These are phyloP conservation scores for Piromyces finnis DNA, from an alignment of 192 early-diverging fungal species.

Conservation along the genomic window DNA sequence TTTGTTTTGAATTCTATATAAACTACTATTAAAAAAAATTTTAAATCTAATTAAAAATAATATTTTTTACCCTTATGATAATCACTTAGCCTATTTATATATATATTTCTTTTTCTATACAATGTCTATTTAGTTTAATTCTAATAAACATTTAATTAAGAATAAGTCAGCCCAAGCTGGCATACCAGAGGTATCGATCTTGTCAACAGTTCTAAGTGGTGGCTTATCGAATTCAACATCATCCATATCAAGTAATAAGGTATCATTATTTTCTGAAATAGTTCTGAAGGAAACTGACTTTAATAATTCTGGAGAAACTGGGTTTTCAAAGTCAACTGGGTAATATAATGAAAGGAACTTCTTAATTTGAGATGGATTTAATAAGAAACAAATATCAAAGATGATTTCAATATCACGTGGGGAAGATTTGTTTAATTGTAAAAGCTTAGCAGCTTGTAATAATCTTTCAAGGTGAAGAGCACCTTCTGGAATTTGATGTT, in stretches of 20 bases:
- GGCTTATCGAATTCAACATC: not conserved
- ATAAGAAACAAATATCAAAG: conserved; percentile 94
- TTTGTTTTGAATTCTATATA: too few relatives aligned
- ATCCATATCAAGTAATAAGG: not conserved
- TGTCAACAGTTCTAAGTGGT: not conserved
- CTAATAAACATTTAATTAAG: too few relatives aligned
- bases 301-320: conserved; percentile 19
- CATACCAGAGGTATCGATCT: too few relatives aligned
- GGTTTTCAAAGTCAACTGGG: conserved; percentile 88
- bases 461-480: conserved; percentile 82
- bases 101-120: too few relatives aligned
- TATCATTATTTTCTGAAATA: not conserved
- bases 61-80: too few relatives aligned
- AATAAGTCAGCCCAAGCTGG: too few relatives aligned
- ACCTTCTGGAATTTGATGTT: conserved; percentile 77
- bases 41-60: too few relatives aligned
- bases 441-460: conserved; percentile 87
- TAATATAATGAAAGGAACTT: conserved; percentile 93
- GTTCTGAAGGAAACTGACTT: not conserved
- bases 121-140: too few relatives aligned
- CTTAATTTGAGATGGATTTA: conserved; percentile 93
- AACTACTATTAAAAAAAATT: too few relatives aligned
- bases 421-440: conserved; percentile 84
- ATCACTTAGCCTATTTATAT: too few relatives aligned
- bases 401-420: conserved; percentile 88